Evolutionary conservation across 1,284 basidiomycete species (phyloP), one percentile per base, ranked within the genome.

Genomic region (Leccinum cinnamomeum): DNA sequence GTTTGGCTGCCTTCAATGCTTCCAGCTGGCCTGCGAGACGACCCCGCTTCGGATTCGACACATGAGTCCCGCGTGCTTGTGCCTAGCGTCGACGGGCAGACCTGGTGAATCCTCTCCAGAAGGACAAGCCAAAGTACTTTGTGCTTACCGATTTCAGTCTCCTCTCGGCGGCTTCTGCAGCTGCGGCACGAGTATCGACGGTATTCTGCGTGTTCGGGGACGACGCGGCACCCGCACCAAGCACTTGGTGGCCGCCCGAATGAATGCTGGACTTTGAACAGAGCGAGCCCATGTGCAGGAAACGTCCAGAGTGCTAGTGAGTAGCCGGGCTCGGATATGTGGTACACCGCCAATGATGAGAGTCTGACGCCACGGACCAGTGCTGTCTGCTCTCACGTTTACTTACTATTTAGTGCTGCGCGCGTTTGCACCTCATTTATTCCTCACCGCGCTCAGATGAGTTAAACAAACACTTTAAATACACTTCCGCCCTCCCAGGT

Each of bases 131-230:
- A 56, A 56, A 41, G 63, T 57, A 78, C 20, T 48, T 12, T 48
- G 16, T 53, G 50, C 86, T 75, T 68, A 90, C 88, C 72, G 81
- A 81, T 76, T 86, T 80, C 72, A 82, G 67, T 69, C 89, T 79
- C 70, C 82, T 81, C 74, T 91, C 89, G 63, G 89, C 89, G 61
- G 89, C 89, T 72, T 84, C 84, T 69, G 87, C 85, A 63, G 87
- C 85, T 67, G 88, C 89, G 51, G 77, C 72, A 70, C 88, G 83
- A 70, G 82, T 80, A 78, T 87, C 78, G 68, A 75, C 65, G 55
- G 64, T 65, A 58, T 70, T 71, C 64, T 60, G 70, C 44, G 28
- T 62, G 65, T 68, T 69, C 46, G 75, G 56, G 41, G 68, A 69
- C 33, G 75, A 64, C 62, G 78, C 74, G 8, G 60, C 28, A 44